These are phyloP conservation scores for Pholiota molesta DNA, from an alignment of 768 basidiomycete species.

Conservation along the genomic window DNA sequence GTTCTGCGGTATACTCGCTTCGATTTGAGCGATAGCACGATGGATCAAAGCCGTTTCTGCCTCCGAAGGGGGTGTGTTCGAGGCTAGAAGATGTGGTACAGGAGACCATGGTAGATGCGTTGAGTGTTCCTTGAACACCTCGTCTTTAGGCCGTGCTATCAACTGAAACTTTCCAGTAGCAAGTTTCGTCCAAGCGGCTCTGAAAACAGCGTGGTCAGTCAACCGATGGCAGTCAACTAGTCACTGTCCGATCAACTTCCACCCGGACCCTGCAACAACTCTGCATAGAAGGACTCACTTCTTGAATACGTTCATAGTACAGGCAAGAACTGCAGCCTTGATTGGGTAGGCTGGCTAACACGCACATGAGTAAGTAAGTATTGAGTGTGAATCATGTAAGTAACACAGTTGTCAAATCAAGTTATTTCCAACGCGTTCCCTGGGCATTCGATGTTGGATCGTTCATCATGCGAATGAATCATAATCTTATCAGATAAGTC, in stretches of 20 bases:
- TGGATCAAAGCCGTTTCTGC: slow-evolving; percentile 1
- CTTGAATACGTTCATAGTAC: slow-evolving; percentile 1
- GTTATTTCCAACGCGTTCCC: too few species aligned
- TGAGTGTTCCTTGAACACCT: too few species aligned
- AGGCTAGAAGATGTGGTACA: slow-evolving; percentile 7
- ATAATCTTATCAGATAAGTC: too few species aligned
- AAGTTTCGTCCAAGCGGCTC: too few species aligned
- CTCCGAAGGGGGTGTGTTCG: slow-evolving; percentile 3
- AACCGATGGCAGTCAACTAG: too few species aligned
- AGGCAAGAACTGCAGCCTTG: not conserved
- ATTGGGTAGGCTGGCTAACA: not conserved
- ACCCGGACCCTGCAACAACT: too few species aligned
- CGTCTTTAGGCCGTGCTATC: too few species aligned
- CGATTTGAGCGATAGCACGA: not conserved
- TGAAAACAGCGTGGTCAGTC: too few species aligned
- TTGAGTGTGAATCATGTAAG: not conserved
- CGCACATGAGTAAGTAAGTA: not conserved
- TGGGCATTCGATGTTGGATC: too few species aligned
- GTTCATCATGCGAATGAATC: too few species aligned
- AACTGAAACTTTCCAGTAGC: too few species aligned
- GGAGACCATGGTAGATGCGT: not conserved
- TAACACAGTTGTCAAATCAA: not conserved
- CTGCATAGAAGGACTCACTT: not conserved
- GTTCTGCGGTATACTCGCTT: not conserved
- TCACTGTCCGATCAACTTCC: too few species aligned